phyloP scores from a whole-genome alignment of 176 grass and related monocot genomes.

The Oryza australiensis region DNA sequence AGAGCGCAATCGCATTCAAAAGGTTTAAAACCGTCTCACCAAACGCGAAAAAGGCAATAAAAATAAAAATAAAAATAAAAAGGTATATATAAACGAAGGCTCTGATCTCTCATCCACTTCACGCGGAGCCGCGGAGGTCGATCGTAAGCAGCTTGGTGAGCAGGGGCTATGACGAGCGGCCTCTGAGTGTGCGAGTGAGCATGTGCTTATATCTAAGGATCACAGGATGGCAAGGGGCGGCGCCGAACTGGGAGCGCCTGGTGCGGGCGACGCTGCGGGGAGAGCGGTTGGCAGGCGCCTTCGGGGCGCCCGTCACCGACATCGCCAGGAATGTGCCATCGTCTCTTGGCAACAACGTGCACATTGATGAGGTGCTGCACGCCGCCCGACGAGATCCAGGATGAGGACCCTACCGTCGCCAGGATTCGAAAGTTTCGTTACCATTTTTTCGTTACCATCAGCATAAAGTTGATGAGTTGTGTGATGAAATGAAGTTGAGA shows the following conservation, averaged over 20 bases:
- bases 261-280: constrained; percentile 73
- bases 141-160: not conserved
- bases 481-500: constrained; percentile 87
- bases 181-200: too few species aligned
- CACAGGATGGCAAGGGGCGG: constrained; percentile 63
- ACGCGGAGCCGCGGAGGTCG: too few species aligned
- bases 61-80: too few species aligned
- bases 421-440: constrained; percentile 66
- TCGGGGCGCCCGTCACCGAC: constrained; percentile 47
- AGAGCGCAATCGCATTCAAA: too few species aligned
- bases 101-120: not conserved
- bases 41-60: too few species aligned
- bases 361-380: constrained; percentile 93
- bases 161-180: not conserved
- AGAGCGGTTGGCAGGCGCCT: constrained; percentile 43
- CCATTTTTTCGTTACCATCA: constrained; percentile 1
- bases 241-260: constrained; percentile 89
- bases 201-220: constrained; percentile 13
- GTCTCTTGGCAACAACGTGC: constrained; percentile 68
- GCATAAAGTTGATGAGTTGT: constrained; percentile 87
- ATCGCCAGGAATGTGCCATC: constrained; percentile 78
- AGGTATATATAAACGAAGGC: too few species aligned
- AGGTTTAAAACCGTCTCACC: too few species aligned
- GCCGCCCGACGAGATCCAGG: constrained; percentile 96
- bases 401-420: constrained; percentile 73